A percentile compares a stretch with the other conserved stretches of the same genome.
Evolutionary conservation across 2,329 filamentous ascomycete species (phyloP).

Genomic region (Fusarium anguioides): DNA sequence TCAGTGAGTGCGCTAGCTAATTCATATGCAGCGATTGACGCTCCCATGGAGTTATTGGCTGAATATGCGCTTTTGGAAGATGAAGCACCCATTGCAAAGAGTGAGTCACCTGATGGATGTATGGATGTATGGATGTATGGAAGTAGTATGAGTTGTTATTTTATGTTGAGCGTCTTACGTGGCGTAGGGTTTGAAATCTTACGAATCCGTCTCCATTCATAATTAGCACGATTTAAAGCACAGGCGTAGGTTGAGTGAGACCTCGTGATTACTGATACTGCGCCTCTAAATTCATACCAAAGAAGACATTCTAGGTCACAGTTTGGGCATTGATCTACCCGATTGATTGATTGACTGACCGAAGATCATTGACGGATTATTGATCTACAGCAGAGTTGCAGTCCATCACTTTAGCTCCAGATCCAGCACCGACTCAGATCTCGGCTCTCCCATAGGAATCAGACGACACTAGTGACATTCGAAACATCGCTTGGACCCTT

Average conservation of each 20-base stretch:
- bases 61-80: slow-evolving; percentile 28
- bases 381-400: slow-evolving; percentile 14
- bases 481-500: slow-evolving; percentile 10
- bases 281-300: neutral
- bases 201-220: neutral
- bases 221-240: neutral
- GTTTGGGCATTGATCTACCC: slow-evolving; percentile 5
- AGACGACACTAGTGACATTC: slow-evolving; percentile 18
- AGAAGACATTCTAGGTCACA: neutral
- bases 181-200: neutral
- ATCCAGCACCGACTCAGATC: slow-evolving; percentile 20
- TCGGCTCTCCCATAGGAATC: slow-evolving; percentile 5
- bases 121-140: neutral
- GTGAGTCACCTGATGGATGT: neutral
- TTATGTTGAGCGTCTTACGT: neutral
- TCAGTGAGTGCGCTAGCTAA: slow-evolving; percentile 17
- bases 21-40: slow-evolving; percentile 24
- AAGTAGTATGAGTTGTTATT: too few species aligned
- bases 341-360: too few species aligned
- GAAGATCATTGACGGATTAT: slow-evolving; percentile 1
- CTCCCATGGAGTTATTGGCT: slow-evolving; percentile 13
- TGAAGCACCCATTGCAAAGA: slow-evolving; percentile 20
- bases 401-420: slow-evolving; percentile 18
- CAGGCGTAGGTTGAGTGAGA: neutral
- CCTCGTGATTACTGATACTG: neutral